These are phyloP conservation scores for Xylariales sp. DNA, from an alignment of 2,329 filamentous ascomycete species.

Conservation along the genomic window DNA sequence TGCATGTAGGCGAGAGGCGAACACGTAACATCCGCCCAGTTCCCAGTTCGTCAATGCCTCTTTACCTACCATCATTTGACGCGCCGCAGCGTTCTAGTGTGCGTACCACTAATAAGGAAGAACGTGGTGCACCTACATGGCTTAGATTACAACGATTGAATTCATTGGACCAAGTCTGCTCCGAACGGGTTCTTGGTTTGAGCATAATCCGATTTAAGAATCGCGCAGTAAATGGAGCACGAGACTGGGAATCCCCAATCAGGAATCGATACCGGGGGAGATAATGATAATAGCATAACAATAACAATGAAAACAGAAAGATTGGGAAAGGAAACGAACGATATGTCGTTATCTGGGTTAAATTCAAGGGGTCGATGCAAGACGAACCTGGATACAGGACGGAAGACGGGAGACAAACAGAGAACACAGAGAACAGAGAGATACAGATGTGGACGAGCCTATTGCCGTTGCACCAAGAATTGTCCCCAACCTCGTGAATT, in stretches of 20 bases:
- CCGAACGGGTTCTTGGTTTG: conserved; percentile 1
- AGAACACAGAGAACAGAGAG: background rate
- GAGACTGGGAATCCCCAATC: conserved; percentile 5
- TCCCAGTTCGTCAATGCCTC: conserved; percentile 19
- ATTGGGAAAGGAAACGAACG: background rate
- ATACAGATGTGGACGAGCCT: too few relatives aligned
- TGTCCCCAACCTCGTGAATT: conserved; percentile 28
- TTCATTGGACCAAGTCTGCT: conserved; percentile 12
- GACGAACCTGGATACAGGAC: conserved; percentile 6
- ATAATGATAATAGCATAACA: background rate
- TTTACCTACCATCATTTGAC: background rate
- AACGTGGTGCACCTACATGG: conserved; percentile 44
- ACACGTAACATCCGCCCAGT: conserved; percentile 24
- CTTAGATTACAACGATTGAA: conserved; percentile 14
- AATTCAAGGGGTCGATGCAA: conserved; percentile 21
- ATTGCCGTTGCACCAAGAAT: background rate
- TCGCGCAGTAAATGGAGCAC: background rate
- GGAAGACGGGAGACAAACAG: background rate
- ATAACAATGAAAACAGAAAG: background rate
- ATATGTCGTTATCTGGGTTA: conserved; percentile 15
- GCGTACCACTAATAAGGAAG: conserved; percentile 42
- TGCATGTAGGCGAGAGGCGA: conserved; percentile 24
- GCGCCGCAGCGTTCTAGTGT: conserved; percentile 22
- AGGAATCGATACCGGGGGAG: background rate
- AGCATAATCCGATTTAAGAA: conserved; percentile 5